Evolutionary conservation across 78 protist genomes (phyloP).

Genomic region (Tieghemostelium lacteum): DNA sequence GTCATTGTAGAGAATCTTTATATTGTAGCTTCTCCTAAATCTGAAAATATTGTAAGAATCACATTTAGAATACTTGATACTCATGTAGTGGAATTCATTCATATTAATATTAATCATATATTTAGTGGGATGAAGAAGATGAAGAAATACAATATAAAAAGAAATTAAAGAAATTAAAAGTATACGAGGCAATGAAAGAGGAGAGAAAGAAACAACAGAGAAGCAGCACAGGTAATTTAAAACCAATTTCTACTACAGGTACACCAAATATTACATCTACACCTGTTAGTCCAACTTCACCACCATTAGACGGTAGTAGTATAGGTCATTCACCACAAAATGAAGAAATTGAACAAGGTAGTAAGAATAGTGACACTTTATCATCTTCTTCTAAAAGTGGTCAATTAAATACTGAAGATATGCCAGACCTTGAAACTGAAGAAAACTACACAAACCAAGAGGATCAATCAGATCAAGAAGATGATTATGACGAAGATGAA

Average conservation of each 20-base stretch:
- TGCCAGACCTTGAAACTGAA: neutral
- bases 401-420: too few species aligned
- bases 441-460: neutral
- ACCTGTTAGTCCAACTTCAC: neutral
- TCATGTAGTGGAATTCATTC: neutral
- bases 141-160: conserved; percentile 26
- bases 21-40: conserved; percentile 58
- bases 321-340: neutral
- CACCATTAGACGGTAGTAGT: neutral
- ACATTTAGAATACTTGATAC: neutral
- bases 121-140: conserved; percentile 74
- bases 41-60: conserved; percentile 16
- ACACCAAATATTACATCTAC: neutral
- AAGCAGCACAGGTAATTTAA: neutral
- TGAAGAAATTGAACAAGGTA: conserved; percentile 7
- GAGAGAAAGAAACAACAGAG: conserved; percentile 17
- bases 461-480: neutral
- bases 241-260: neutral
- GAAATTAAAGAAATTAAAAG: conserved; percentile 28
- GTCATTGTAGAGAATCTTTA: conserved; percentile 46
- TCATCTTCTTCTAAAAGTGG: neutral
- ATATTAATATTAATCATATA: neutral
- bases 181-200: conserved; percentile 65
- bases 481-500: neutral
- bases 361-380: neutral